Evolutionary conservation across 148 eudicot species (phyloP).

Genomic region (Nyssa sinensis): DNA sequence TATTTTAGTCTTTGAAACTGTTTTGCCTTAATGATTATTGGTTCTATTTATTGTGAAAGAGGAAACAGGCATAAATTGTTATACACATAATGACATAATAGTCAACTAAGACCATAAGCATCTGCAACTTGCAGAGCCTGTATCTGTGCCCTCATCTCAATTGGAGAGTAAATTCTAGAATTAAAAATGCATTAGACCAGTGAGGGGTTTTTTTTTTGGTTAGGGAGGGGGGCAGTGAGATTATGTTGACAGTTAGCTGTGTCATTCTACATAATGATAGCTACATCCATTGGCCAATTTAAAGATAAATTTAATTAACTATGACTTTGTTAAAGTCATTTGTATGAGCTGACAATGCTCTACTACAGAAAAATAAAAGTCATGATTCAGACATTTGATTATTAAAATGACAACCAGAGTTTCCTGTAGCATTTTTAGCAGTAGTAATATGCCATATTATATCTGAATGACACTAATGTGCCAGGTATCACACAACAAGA

Average conservation of each 20-base stretch:
- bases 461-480: not conserved
- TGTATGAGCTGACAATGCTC: not conserved
- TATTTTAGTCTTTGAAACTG: too few relatives aligned
- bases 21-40: too few relatives aligned
- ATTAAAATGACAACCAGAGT: not conserved
- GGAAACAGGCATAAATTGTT: too few relatives aligned
- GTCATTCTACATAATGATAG: not conserved
- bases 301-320: not conserved
- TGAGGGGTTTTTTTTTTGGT: too few relatives aligned
- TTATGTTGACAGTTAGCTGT: not conserved
- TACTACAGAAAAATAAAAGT: not conserved
- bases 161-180: not conserved
- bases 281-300: not conserved
- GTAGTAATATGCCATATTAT: too few relatives aligned
- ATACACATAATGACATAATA: too few relatives aligned
- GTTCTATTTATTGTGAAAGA: too few relatives aligned
- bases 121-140: not conserved
- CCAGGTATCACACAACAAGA: conserved; percentile 9
- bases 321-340: not conserved
- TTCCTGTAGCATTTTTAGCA: not conserved
- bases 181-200: not conserved
- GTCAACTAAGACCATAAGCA: not conserved
- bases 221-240: too few relatives aligned
- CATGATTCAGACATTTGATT: not conserved
- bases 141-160: not conserved